Percentiles rank a stretch among this genome's conserved stretches.
Evolutionary conservation across 257 asterid genomes (phyloP).

Genomic region (Fraxinus cuspidata): DNA sequence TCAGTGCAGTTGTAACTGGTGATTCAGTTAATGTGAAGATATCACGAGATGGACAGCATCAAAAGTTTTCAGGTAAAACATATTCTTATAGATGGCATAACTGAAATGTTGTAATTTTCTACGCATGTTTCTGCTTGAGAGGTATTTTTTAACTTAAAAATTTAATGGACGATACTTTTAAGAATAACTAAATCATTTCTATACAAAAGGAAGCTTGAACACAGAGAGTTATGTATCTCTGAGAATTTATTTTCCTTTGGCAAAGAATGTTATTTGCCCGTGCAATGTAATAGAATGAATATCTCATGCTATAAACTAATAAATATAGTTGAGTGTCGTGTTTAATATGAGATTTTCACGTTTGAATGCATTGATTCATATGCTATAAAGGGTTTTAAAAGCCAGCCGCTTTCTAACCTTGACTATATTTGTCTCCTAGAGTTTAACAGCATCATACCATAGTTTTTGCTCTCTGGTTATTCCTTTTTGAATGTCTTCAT

Average conservation of each 20-base stretch:
- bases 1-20: conserved; percentile 38
- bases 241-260: background rate
- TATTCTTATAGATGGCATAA: background rate
- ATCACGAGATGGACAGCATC: conserved; percentile 49
- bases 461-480: background rate
- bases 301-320: background rate
- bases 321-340: background rate
- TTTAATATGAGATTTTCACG: background rate
- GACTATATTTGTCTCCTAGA: background rate
- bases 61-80: conserved; percentile 47
- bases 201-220: background rate
- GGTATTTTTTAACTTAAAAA: too few relatives aligned
- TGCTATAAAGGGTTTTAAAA: background rate
- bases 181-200: background rate
- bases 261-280: background rate
- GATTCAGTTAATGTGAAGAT: conserved; percentile 45
- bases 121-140: background rate
- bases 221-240: background rate
- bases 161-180: background rate
- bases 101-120: background rate
- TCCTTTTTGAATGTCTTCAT: background rate
- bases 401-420: background rate
- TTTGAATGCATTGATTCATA: background rate
- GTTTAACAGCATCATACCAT: background rate
- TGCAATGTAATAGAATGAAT: background rate